Evolutionary conservation across 116 monocot genomes (phyloP), one percentile per base, ranked within the genome.

Genomic region (Zostera marina): DNA sequence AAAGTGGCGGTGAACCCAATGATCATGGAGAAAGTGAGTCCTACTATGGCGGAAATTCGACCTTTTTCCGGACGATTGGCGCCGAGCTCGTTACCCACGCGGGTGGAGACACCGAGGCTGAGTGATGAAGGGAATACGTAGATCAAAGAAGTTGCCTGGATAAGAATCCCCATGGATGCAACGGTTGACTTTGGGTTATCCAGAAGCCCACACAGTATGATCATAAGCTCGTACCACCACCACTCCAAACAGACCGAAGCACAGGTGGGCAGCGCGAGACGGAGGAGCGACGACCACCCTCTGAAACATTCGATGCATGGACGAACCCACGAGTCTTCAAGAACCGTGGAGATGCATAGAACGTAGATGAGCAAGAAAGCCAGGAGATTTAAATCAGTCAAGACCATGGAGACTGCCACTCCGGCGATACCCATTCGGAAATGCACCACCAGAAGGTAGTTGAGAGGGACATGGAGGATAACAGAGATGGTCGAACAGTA

Each of bases 161-260:
- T 91, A 19, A 91, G 68, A 17, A 91, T 84, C 15, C 90, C 90
- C 90, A 91, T 91, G 62, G 90, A 91, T 5, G 90, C 90, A 3
- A 91, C 79, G 5, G 81, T 70, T 11, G 84, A 76, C 51, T 54
- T 71, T 0, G 90, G 84, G 32, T 81, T 74, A 13, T 60, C 56
- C 0, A 91, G 76, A 4, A 91, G 72, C 2, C 90, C 90, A 58
- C 81, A 84, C 10, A 91, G 64, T 1, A 91, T 58, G 42, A 84
- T 80, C 90, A 91, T 84, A 53, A 91, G 70, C 79, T 91, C 90
- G 60, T 91, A 91, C 90, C 90, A 91, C 90, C 90, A 91, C 90
- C 90, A 91, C 68, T 91, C 90, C 21, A 91, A 60, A 67, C 90
- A 91, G n/a, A 91, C 90, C 8, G 90, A 79, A 2, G 69, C 77